Conservation (phyloP, 495 filamentous ascomycete species). For the Hyaloscypha hepaticicola region DNA sequence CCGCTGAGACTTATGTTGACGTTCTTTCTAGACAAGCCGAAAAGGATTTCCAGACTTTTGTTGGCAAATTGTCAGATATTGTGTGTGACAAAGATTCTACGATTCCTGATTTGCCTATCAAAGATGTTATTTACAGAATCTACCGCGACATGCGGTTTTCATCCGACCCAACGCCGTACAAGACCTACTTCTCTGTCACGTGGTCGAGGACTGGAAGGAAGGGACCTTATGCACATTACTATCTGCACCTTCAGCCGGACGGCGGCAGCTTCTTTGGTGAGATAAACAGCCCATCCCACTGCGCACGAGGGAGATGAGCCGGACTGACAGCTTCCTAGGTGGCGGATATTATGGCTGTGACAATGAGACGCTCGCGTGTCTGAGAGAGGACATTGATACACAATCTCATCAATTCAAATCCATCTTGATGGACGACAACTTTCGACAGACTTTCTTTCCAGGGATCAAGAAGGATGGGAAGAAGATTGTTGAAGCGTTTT, state of each 20-base stretch:
- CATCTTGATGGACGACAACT: constrained; percentile 54
- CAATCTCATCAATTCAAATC: constrained; percentile 63
- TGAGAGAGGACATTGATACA: constrained; percentile 73
- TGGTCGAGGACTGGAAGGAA: constrained; percentile 87
- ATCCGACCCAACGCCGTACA: constrained; percentile 82
- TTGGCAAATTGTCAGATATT: constrained; percentile 65
- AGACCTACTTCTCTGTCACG: constrained; percentile 80
- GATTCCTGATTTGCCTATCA: constrained; percentile 77
- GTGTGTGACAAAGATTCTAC: constrained; percentile 71
- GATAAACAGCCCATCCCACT: constrained; percentile 34
- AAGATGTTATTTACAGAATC: constrained; percentile 83
- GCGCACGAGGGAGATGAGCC: no score
- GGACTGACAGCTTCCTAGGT: constrained; percentile 40
- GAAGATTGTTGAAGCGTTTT: constrained; percentile 66
- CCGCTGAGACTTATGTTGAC: constrained; percentile 49
- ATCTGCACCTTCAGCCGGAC: constrained; percentile 63
- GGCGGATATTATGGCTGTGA: constrained; percentile 81
- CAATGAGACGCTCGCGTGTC: constrained; percentile 52
- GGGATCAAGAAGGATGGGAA: constrained; percentile 53
- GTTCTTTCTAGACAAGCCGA: constrained; percentile 71
- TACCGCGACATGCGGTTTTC: constrained; percentile 79
- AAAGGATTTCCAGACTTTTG: constrained; percentile 75
- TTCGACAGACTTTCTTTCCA: constrained; percentile 64
- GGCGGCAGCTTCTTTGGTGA: constrained; percentile 58
- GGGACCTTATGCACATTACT: constrained; percentile 83